These are phyloP conservation scores for Laguncularia racemosa DNA, from an alignment of 345 rosid species.

Conservation along the genomic window DNA sequence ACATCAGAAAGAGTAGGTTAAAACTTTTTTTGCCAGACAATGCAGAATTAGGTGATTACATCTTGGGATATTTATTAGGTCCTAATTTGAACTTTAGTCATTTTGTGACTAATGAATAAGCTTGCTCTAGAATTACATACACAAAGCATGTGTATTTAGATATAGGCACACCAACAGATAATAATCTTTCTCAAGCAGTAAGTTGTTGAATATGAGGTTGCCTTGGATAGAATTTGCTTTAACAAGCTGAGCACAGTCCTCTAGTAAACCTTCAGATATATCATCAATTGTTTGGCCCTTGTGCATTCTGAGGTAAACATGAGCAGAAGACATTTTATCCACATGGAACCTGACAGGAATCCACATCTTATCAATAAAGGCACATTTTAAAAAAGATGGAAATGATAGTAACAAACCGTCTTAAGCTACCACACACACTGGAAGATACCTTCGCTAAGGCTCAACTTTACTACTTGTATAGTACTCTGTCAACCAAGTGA, in stretches of 20 bases:
- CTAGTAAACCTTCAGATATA: conserved; percentile 75
- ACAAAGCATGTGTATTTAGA: too few relatives aligned
- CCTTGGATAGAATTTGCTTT: conserved; percentile 99
- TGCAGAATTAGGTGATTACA: too few relatives aligned
- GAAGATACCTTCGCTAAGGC: too few relatives aligned
- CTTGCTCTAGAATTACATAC: too few relatives aligned
- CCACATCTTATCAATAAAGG: background rate
- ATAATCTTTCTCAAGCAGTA: background rate
- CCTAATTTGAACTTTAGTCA: too few relatives aligned
- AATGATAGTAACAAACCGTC: background rate
- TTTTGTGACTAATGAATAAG: too few relatives aligned
- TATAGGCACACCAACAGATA: background rate
- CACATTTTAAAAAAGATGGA: background rate
- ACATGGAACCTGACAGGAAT: conserved; percentile 80
- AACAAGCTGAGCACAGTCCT: conserved; percentile 97
- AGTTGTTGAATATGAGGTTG: conserved; percentile 8
- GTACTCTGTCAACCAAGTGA: too few relatives aligned
- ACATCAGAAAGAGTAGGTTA: background rate
- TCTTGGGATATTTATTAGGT: too few relatives aligned
- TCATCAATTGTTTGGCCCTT: conserved; percentile 82
- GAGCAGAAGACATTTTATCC: conserved; percentile 98
- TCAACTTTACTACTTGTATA: too few relatives aligned
- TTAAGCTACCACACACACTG: background rate
- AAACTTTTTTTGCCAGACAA: background rate
- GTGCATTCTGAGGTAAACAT: conserved; percentile 86